Evolutionary conservation across 495 filamentous ascomycete genomes (phyloP).

Genomic region (Penicillium robsamsonii): DNA sequence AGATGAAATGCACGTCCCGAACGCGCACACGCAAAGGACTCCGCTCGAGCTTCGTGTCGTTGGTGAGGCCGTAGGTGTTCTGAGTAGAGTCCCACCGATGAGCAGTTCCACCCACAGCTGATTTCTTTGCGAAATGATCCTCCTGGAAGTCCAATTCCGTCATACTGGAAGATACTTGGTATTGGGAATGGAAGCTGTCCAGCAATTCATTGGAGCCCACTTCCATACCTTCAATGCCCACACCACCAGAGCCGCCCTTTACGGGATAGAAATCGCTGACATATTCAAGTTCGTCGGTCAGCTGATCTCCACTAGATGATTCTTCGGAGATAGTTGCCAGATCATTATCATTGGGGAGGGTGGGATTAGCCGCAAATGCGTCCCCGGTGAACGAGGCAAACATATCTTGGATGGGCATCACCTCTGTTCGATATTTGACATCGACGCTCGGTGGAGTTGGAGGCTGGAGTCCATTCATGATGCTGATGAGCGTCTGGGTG

Average conservation of each 20-base stretch:
- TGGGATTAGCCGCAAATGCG: constrained; percentile 57
- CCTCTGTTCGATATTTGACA: constrained; percentile 81
- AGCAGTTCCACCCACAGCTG: constrained; percentile 62
- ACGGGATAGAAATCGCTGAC: constrained; percentile 61
- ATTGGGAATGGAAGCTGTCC: constrained; percentile 60
- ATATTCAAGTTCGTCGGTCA: constrained; percentile 57
- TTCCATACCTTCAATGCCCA: constrained; percentile 36
- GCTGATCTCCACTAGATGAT: constrained; percentile 24
- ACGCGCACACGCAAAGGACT: constrained; percentile 77
- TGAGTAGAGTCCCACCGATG: constrained; percentile 75
- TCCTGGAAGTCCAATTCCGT: constrained; percentile 67
- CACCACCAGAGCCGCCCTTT: constrained; percentile 34
- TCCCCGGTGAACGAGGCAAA: constrained; percentile 86
- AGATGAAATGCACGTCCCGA: constrained; percentile 87
- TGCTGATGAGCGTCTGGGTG: constrained; percentile 82
- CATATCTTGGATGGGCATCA: constrained; percentile 82
- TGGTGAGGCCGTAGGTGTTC: constrained; percentile 66
- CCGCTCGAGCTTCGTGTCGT: constrained; percentile 57
- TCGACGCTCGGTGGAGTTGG: constrained; percentile 77
- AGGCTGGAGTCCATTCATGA: constrained; percentile 77
- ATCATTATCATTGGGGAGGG: constrained; percentile 13
- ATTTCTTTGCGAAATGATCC: constrained; percentile 69
- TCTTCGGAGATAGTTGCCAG: constrained; percentile 18
- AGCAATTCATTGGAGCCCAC: constrained; percentile 54
- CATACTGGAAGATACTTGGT: constrained; percentile 51